Percentiles rank a stretch among this genome's conserved stretches.
Evolutionary conservation across 106 monocot genomes (phyloP).

Genomic region (Iris macrosiphon): DNA sequence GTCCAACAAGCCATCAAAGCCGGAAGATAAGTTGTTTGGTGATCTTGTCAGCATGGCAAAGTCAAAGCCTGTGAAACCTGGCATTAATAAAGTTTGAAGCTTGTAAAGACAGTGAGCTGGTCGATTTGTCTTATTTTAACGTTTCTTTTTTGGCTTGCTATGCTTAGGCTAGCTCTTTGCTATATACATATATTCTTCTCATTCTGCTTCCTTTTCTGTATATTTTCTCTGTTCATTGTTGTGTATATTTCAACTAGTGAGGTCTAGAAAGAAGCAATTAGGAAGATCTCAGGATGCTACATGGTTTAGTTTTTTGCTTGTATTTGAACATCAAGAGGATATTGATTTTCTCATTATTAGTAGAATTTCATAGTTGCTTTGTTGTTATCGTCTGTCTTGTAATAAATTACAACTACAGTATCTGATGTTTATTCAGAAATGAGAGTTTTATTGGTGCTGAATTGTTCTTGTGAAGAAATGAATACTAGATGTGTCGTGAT

Average conservation of each 20-base stretch:
- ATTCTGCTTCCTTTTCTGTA: not conserved
- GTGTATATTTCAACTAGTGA: slow-evolving; percentile 1
- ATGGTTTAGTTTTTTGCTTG: not conserved
- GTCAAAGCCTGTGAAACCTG: slow-evolving; percentile 33
- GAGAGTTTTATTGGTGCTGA: too few species aligned
- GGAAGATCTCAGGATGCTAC: not conserved
- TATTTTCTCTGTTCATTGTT: too few species aligned
- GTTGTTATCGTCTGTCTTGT: too few species aligned
- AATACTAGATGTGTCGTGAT: too few species aligned
- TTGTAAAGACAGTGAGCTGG: slow-evolving; percentile 6
- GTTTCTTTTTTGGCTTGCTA: slow-evolving; percentile 6
- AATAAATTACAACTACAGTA: too few species aligned
- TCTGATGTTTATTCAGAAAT: too few species aligned
- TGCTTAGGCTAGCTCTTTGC: not conserved
- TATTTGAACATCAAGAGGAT: too few species aligned
- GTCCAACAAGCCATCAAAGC: slow-evolving; percentile 40
- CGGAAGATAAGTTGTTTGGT: slow-evolving; percentile 65
- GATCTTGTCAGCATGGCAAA: slow-evolving; percentile 71
- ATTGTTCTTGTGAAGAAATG: too few species aligned
- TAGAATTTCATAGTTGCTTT: too few species aligned
- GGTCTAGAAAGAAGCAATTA: not conserved
- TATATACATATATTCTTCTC: slow-evolving; percentile 1
- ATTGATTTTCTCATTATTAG: too few species aligned
- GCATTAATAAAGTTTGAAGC: slow-evolving; percentile 18
- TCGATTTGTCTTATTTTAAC: not conserved